These are phyloP conservation scores for Diplodia mutila DNA, from an alignment of 2,329 filamentous ascomycete species.

Conservation along the genomic window DNA sequence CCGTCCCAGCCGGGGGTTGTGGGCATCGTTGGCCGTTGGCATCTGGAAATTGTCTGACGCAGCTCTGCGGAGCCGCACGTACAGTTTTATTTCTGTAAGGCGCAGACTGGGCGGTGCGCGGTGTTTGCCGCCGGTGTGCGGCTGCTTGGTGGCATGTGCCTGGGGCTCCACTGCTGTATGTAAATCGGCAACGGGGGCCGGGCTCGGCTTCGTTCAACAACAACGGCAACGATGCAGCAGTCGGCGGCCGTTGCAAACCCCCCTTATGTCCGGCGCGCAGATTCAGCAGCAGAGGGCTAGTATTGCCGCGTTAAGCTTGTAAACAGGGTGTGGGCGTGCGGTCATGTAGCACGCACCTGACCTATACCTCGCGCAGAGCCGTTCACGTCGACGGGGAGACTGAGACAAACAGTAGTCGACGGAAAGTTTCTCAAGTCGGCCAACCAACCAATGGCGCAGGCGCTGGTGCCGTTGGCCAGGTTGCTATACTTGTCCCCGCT, in stretches of 20 bases:
- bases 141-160: not conserved
- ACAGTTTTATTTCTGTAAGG: not conserved
- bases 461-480: not conserved
- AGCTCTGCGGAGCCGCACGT: conserved; percentile 4
- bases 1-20: no score
- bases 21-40: not conserved
- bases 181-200: not conserved
- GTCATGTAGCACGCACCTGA: not conserved
- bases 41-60: conserved; percentile 1
- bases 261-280: not conserved
- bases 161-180: not conserved
- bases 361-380: not conserved
- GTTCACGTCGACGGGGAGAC: no score
- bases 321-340: not conserved
- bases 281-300: not conserved
- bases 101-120: not conserved
- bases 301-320: not conserved
- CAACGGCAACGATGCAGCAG: not conserved
- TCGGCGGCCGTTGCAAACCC: not conserved
- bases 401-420: not conserved
- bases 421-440: not conserved
- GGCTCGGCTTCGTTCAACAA: not conserved
- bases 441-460: conserved; percentile 1
- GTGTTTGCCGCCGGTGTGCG: not conserved
- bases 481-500: conserved; percentile 13